phyloP scores from a whole-genome alignment of 495 filamentous ascomycete species.

The Podospora pseudopauciseta region DNA sequence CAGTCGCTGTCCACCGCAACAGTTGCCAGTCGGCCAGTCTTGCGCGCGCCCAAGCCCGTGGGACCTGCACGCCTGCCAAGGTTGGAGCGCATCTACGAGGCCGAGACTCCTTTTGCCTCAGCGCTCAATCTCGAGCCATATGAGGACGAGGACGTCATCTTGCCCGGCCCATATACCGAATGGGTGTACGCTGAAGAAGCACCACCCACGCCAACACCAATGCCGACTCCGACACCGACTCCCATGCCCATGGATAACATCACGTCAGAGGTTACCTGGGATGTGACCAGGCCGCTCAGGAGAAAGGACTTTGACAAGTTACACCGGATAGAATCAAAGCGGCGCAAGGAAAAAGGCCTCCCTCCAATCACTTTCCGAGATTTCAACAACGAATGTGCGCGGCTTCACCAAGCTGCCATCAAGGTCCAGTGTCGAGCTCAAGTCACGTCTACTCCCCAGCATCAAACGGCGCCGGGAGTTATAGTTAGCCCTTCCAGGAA shows the following conservation, averaged over 20 bases:
- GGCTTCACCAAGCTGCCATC: slow-evolving; percentile 19
- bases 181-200: slow-evolving; percentile 19
- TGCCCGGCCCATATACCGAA: slow-evolving; percentile 29
- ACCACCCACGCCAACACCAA: slow-evolving; percentile 10
- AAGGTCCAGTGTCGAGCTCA: neutral
- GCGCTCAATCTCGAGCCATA: slow-evolving; percentile 25
- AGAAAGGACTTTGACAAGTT: slow-evolving; percentile 21
- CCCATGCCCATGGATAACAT: slow-evolving; percentile 12
- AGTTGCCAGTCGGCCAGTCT: neutral
- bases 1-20: neutral
- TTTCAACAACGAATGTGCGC: slow-evolving; percentile 26
- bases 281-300: slow-evolving; percentile 21
- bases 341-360: slow-evolving; percentile 18
- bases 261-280: slow-evolving; percentile 19
- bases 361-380: slow-evolving; percentile 21
- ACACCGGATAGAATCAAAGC: slow-evolving; percentile 20
- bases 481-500: neutral
- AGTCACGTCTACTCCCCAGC: neutral
- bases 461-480: neutral
- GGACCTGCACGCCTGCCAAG: slow-evolving; percentile 18
- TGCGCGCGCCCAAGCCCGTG: slow-evolving; percentile 7
- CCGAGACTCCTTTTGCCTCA: slow-evolving; percentile 20
- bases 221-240: slow-evolving; percentile 21
- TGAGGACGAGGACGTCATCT: slow-evolving; percentile 22
- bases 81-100: slow-evolving; percentile 24